Evolutionary conservation across 129 eudicot species (phyloP).

Genomic region (Centella asiatica): DNA sequence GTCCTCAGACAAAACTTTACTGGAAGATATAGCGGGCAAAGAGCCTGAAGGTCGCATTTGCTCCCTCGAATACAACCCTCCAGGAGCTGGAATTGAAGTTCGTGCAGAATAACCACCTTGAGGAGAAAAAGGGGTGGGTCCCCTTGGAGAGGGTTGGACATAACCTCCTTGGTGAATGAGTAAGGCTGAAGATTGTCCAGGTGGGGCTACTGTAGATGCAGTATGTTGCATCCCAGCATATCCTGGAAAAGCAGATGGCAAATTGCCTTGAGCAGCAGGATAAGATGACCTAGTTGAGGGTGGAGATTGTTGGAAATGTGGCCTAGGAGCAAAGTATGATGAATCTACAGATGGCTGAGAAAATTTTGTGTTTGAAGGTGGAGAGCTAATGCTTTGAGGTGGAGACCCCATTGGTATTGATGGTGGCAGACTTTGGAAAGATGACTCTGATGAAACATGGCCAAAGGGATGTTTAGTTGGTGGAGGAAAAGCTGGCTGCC

Average conservation of each 20-base stretch:
- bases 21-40: conserved; percentile 50
- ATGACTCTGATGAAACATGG: conserved; percentile 34
- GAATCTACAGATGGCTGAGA: conserved; percentile 45
- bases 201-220: conserved; percentile 35
- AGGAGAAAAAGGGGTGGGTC: conserved; percentile 38
- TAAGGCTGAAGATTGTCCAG: conserved; percentile 34
- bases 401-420: conserved; percentile 53
- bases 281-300: conserved; percentile 40
- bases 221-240: conserved; percentile 41
- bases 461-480: conserved; percentile 43
- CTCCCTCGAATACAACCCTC: conserved; percentile 44
- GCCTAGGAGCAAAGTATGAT: conserved; percentile 30
- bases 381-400: conserved; percentile 40
- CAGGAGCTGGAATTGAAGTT: conserved; percentile 35
- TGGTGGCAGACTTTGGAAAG: conserved; percentile 28
- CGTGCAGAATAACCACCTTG: conserved; percentile 55
- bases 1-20: conserved; percentile 65
- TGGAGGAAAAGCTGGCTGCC: conserved; percentile 48
- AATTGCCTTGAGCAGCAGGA: conserved; percentile 32
- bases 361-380: conserved; percentile 25
- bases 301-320: conserved; percentile 41
- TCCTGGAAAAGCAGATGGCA: conserved; percentile 47
- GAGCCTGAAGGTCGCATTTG: conserved; percentile 38
- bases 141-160: conserved; percentile 39
- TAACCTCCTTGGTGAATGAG: conserved; percentile 47